Conservation (phyloP, 2,329 filamentous ascomycete genomes). For the Colletotrichum zoysiae region DNA sequence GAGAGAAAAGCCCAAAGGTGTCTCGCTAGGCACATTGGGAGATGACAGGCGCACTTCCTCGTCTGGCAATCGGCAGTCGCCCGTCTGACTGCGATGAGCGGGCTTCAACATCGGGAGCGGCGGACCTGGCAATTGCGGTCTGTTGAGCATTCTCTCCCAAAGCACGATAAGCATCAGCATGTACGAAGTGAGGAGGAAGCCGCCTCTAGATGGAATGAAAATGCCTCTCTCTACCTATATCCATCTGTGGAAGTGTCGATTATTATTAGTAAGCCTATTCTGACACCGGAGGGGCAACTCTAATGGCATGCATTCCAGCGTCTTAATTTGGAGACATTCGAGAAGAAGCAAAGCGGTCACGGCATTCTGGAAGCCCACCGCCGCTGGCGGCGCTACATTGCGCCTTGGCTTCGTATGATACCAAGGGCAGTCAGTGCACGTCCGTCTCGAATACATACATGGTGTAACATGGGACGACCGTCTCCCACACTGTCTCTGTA, state of each 20-base stretch:
- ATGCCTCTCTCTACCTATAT: constrained; percentile 1
- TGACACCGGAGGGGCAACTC: constrained; percentile 19
- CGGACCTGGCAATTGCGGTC: not conserved
- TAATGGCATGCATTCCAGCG: constrained; percentile 7
- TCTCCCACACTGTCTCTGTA: constrained; percentile 20
- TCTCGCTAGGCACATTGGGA: not conserved
- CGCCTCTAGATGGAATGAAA: constrained; percentile 8
- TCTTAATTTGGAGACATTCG: constrained; percentile 37
- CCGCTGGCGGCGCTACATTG: constrained; percentile 24
- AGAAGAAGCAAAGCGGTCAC: constrained; percentile 32
- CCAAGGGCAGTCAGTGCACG: constrained; percentile 3
- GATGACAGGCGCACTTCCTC: not conserved
- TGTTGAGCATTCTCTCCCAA: not conserved
- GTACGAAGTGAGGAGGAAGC: not conserved
- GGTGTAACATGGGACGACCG: constrained; percentile 4
- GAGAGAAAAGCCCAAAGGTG: not conserved
- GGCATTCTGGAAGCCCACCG: constrained; percentile 39
- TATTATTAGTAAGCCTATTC: constrained; percentile 28
- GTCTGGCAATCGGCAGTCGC: not conserved
- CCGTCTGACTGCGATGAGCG: not conserved
- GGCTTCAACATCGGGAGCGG: not conserved
- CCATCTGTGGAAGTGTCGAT: not conserved
- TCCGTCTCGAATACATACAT: constrained; percentile 15
- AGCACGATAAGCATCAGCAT: not conserved
- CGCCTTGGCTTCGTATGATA: constrained; percentile 16